Evolutionary conservation across 352 stramenopile genomes (phyloP).

Genomic region (Phytophthora macrochlamydospora): DNA sequence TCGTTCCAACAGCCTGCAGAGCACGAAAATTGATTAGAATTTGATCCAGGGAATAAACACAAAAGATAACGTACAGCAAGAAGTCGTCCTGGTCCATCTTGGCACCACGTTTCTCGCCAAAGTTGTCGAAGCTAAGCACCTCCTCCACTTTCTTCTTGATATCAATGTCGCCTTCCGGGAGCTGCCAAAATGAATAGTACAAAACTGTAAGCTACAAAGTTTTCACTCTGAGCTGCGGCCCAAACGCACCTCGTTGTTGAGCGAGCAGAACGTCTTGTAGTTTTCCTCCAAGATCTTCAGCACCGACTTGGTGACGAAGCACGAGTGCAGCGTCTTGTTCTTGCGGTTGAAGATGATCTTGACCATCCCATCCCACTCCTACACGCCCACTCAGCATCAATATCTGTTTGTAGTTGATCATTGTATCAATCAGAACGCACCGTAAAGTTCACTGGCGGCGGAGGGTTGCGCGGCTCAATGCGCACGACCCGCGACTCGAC

Average conservation of each 20-base stretch:
- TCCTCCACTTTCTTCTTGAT: slow-evolving; percentile 95
- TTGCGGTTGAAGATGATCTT: slow-evolving; percentile 99
- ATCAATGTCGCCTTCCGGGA: slow-evolving; percentile 72
- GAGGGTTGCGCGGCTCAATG: slow-evolving; percentile 98
- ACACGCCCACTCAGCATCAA: slow-evolving; percentile 1
- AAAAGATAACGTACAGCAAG: slow-evolving; percentile 71
- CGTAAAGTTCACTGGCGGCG: slow-evolving; percentile 98
- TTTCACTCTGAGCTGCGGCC: neutral
- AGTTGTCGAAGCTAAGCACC: slow-evolving; percentile 91
- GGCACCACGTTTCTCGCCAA: slow-evolving; percentile 89
- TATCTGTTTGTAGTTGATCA: no score
- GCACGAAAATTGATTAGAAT: slow-evolving; percentile 1
- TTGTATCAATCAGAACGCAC: slow-evolving; percentile 23
- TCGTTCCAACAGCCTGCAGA: slow-evolving; percentile 88
- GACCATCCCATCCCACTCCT: slow-evolving; percentile 99
- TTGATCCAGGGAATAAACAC: neutral
- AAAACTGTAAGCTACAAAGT: neutral
- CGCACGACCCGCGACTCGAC: slow-evolving; percentile 96
- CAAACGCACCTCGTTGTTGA: slow-evolving; percentile 83
- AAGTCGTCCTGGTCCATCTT: slow-evolving; percentile 99
- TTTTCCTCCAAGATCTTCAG: slow-evolving; percentile 97
- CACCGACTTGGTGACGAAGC: slow-evolving; percentile 97
- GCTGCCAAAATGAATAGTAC: slow-evolving; percentile 26
- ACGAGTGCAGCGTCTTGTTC: slow-evolving; percentile 98
- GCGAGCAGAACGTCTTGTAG: slow-evolving; percentile 94